Percentiles rank a stretch among this genome's conserved stretches.
These are phyloP conservation scores for Salix udensis DNA, from an alignment of 345 rosid genomes.

Conservation along the genomic window DNA sequence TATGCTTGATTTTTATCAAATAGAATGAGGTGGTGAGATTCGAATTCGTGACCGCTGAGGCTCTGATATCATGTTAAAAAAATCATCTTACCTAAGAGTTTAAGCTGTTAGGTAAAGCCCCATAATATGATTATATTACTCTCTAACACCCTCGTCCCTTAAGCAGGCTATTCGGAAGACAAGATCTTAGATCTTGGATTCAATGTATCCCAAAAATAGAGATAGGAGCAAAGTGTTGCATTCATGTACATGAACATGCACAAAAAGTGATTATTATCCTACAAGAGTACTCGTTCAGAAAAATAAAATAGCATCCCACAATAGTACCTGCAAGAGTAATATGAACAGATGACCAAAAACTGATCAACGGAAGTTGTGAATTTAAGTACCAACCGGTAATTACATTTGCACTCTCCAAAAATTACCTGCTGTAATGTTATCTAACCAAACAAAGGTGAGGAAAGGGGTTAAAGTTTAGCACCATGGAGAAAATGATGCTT, in stretches of 20 bases:
- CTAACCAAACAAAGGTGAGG: background rate
- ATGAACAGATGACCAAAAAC: background rate
- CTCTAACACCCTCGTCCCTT: background rate
- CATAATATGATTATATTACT: too few relatives aligned
- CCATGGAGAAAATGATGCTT: constrained; percentile 1
- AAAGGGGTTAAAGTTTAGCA: background rate
- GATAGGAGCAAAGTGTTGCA: background rate
- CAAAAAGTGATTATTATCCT: background rate
- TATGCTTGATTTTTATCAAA: too few relatives aligned
- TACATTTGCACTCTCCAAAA: background rate
- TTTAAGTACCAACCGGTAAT: background rate
- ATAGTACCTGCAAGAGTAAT: background rate
- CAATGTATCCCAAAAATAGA: background rate
- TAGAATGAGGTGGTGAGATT: too few relatives aligned
- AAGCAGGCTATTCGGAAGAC: background rate
- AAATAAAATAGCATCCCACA: too few relatives aligned
- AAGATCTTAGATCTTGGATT: background rate
- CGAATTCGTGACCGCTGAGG: too few relatives aligned
- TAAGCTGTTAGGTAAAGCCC: too few relatives aligned
- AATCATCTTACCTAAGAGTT: too few relatives aligned
- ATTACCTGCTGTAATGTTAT: background rate
- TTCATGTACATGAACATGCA: background rate
- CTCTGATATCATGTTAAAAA: too few relatives aligned
- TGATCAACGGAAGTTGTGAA: background rate
- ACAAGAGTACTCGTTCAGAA: background rate